phyloP scores from a whole-genome alignment of 805 yeast genomes.

The Suhomyces sp. region DNA sequence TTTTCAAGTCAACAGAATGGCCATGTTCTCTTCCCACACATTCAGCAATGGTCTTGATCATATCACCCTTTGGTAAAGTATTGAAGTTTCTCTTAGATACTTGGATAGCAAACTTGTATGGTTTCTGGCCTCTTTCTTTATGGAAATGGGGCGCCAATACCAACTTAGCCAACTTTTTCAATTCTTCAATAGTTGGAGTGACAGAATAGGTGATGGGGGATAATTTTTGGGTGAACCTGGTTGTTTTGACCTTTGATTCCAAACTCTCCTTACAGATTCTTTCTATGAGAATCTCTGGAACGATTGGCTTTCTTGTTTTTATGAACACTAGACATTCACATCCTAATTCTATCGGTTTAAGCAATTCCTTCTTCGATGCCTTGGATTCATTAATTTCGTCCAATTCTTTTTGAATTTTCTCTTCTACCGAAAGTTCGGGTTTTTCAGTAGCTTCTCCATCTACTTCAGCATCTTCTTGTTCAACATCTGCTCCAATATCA shows the following conservation, averaged over 20 bases:
- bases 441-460: conserved; percentile 13
- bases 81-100: conserved; percentile 78
- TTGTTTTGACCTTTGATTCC: conserved; percentile 53
- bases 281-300: conserved; percentile 70
- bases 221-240: conserved; percentile 73
- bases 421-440: conserved; percentile 61
- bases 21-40: conserved; percentile 67
- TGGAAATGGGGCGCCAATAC: conserved; percentile 75
- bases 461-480: conserved; percentile 30
- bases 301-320: conserved; percentile 74
- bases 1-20: conserved; percentile 77
- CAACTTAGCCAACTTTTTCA: conserved; percentile 54
- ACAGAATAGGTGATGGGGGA: conserved; percentile 79
- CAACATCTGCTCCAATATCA: conserved; percentile 21
- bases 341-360: conserved; percentile 62
- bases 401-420: conserved; percentile 70
- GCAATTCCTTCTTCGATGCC: conserved; percentile 43
- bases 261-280: conserved; percentile 61
- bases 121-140: conserved; percentile 35
- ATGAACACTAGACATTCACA: conserved; percentile 86
- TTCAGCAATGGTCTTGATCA: conserved; percentile 70
- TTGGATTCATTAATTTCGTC: conserved; percentile 52
- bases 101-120: conserved; percentile 71
- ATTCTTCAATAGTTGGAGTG: conserved; percentile 67
- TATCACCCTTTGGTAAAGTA: conserved; percentile 65